Evolutionary conservation across 305 asterid genomes (phyloP).

Genomic region (Withania somnifera): DNA sequence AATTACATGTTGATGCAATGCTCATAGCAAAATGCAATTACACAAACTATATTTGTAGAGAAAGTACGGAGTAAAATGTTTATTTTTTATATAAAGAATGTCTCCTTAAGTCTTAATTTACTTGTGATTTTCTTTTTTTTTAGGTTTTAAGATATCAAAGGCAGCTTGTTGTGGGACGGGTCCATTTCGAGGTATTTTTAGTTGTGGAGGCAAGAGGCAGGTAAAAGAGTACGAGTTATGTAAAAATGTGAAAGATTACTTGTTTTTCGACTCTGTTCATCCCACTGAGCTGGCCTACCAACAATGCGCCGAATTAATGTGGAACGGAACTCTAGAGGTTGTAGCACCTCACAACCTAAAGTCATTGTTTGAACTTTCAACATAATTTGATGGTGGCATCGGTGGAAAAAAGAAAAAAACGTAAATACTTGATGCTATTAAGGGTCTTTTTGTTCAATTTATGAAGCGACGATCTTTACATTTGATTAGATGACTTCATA

Average conservation of each 20-base stretch:
- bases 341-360: constrained; percentile 15
- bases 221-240: constrained; percentile 41
- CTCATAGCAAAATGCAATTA: background rate
- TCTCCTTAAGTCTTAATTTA: background rate
- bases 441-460: background rate
- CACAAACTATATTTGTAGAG: background rate
- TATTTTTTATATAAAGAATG: background rate
- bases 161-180: constrained; percentile 66
- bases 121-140: background rate
- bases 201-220: constrained; percentile 58
- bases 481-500: too few relatives aligned
- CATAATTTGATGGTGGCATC: background rate
- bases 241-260: constrained; percentile 28
- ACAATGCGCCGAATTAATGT: constrained; percentile 47
- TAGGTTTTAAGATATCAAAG: constrained; percentile 13
- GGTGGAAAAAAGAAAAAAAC: background rate
- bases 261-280: constrained; percentile 59
- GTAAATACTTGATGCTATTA: background rate
- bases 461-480: background rate
- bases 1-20: background rate
- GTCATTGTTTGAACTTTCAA: background rate
- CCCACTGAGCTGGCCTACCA: constrained; percentile 35
- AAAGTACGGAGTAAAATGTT: background rate
- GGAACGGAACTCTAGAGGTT: constrained; percentile 13
- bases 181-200: constrained; percentile 33